These are phyloP conservation scores for Dicorynia guianensis DNA, from an alignment of 306 rosid species.

Conservation along the genomic window DNA sequence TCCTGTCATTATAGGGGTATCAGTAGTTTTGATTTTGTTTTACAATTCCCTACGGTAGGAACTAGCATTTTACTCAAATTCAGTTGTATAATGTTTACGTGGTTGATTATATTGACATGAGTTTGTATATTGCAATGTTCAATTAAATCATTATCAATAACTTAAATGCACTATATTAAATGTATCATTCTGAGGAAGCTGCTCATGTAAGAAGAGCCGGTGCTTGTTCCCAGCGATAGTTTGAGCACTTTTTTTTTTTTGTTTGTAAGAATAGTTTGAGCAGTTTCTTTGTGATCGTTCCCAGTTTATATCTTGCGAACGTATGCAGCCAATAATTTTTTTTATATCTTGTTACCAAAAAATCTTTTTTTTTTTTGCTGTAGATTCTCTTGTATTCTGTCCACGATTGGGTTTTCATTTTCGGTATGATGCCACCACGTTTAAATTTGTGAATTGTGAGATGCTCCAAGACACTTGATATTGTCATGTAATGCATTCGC, in stretches of 20 bases:
- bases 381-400: not conserved
- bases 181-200: not conserved
- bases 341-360: too few relatives aligned
- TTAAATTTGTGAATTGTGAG: not conserved
- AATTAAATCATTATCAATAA: conserved; percentile 7
- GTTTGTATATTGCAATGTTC: conserved; percentile 36
- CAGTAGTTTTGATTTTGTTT: conserved; percentile 89
- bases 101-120: conserved; percentile 25
- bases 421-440: conserved; percentile 53
- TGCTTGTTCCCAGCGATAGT: not conserved
- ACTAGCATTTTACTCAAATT: conserved; percentile 19
- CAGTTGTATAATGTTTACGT: conserved; percentile 39
- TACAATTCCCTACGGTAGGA: conserved; percentile 88
- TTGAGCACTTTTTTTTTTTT: conserved; percentile 17
- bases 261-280: conserved; percentile 30
- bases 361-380: not conserved
- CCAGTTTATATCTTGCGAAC: conserved; percentile 6
- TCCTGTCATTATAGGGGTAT: conserved; percentile 89
- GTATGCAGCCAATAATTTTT: conserved; percentile 24
- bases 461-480: conserved; percentile 6
- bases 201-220: conserved; percentile 1
- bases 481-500: conserved; percentile 18
- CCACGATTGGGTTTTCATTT: conserved; percentile 28
- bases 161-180: not conserved
- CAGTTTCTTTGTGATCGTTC: not conserved